Evolutionary conservation across 169 alveolate genomes (phyloP), one percentile per base, ranked within the genome.

Genomic region (Toxoplasma gondii): DNA sequence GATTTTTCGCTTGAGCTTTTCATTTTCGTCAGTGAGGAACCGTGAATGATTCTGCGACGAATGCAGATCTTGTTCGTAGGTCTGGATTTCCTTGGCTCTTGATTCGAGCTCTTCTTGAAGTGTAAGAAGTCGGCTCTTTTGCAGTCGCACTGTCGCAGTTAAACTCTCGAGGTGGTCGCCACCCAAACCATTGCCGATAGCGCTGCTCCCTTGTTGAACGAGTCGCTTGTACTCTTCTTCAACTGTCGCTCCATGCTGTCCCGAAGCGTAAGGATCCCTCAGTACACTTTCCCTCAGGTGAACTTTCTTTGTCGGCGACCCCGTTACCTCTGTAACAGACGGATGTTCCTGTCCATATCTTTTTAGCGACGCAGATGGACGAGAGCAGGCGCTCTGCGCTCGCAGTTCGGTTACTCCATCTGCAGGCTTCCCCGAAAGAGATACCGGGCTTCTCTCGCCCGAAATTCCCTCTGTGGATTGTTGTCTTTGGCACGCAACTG

Each of bases 121-220:
- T 0, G 67, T 67, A 49, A 82, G 90, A 39, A 82, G 24, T 29
- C 90, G 54, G 67, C 67, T 16, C 41, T 43, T 39, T 49, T 82
- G 90, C 43, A 44, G 69, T 24, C 36, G 69, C 17, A 41, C 31
- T 29, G 90, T 43, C 69, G 90, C 90, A 41, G 38, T 36, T 10
- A 82, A 36, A 31, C 27, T n/a, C 67, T 82, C 69, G 58, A 39
- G 39, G 12, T 82, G 34, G 70, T 82, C 67, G 90, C 67, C 24
- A 5, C n/a, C 41, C 38, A 41, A 22, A 10, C 67, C 90, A n/a
- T 49, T 82, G 36, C 90, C 90, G 29, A 78, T 78, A 24, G 87
- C 43, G 31, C 90, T 82, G 67, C 90, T 24, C 4, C 90, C 90
- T 12, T 22, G 90, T 49, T 82, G 90, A 22, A 82, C 54, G 17